phyloP scores from a whole-genome alignment of 2,329 filamentous ascomycete species.

The Botryotinia globosa region DNA sequence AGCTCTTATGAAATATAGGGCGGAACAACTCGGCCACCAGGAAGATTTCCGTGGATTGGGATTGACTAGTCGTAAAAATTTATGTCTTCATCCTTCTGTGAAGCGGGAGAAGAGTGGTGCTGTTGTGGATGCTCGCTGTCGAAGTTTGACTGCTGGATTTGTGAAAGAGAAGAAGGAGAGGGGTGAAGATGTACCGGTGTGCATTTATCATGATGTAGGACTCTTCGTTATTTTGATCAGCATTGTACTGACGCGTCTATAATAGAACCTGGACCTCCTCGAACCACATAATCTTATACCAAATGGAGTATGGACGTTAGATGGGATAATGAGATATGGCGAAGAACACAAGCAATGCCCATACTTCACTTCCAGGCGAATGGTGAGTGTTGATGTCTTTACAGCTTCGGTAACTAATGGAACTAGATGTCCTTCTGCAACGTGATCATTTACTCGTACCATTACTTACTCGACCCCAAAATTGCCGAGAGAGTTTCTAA shows the following conservation, averaged over 20 bases:
- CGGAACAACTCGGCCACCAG: slow-evolving; percentile 80
- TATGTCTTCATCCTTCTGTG: slow-evolving; percentile 93
- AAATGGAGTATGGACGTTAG: slow-evolving; percentile 92
- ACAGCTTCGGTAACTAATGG: slow-evolving; percentile 22
- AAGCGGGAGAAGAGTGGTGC: slow-evolving; percentile 94
- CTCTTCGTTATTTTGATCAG: not conserved
- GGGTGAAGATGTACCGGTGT: slow-evolving; percentile 90
- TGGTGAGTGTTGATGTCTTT: slow-evolving; percentile 56
- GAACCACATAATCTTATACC: slow-evolving; percentile 94
- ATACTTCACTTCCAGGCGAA: slow-evolving; percentile 91
- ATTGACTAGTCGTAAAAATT: slow-evolving; percentile 92
- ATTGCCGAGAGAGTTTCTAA: slow-evolving; percentile 81
- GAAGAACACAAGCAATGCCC: slow-evolving; percentile 96
- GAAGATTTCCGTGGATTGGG: slow-evolving; percentile 94
- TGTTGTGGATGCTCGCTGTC: slow-evolving; percentile 91
- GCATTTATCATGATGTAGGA: slow-evolving; percentile 86
- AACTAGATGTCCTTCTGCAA: slow-evolving; percentile 94
- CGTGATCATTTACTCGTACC: slow-evolving; percentile 99
- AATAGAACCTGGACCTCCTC: slow-evolving; percentile 82
- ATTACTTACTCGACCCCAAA: slow-evolving; percentile 96
- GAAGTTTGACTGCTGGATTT: slow-evolving; percentile 93
- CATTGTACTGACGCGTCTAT: slow-evolving; percentile 7
- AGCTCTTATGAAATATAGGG: slow-evolving; percentile 89
- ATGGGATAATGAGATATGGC: slow-evolving; percentile 83
- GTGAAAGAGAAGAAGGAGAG: slow-evolving; percentile 96